Evolutionary conservation across 2,329 filamentous ascomycete genomes (phyloP).

Genomic region (Emmonsiellopsis sp.): DNA sequence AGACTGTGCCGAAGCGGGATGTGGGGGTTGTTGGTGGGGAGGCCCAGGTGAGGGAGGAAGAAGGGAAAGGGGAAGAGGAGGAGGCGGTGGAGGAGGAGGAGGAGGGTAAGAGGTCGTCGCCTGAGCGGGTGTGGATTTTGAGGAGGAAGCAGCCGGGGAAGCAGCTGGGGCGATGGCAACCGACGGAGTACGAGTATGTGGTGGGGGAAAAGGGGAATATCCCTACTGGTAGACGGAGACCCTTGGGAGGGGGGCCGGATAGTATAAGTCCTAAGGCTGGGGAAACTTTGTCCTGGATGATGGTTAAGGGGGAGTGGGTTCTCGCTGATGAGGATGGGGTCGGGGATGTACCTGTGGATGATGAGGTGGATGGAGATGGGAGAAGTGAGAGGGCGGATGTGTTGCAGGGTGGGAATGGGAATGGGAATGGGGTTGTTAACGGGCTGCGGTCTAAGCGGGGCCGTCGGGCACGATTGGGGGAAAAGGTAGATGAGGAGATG

Average conservation of each 20-base stretch:
- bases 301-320: too few relatives aligned
- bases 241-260: too few relatives aligned
- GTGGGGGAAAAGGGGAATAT: neutral
- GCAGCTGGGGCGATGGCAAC: too few relatives aligned
- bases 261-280: too few relatives aligned
- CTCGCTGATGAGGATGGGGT: too few relatives aligned
- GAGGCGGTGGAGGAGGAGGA: neutral
- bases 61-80: neutral
- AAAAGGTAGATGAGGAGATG: neutral
- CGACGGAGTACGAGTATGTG: neutral
- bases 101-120: neutral
- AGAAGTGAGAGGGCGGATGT: conserved; percentile 4
- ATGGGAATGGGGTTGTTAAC: conserved; percentile 6
- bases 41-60: neutral
- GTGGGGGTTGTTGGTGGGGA: neutral
- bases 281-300: too few relatives aligned
- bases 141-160: too few relatives aligned
- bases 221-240: too few relatives aligned
- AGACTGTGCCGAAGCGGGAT: neutral
- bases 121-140: neutral
- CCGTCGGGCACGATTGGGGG: neutral
- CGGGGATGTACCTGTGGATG: too few relatives aligned
- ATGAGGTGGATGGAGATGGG: conserved; percentile 13
- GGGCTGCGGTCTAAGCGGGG: neutral
- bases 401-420: neutral